Base-by-base conservation (phyloP, 2,329 filamentous ascomycete genomes). In the Seiridium cupressi region DNA sequence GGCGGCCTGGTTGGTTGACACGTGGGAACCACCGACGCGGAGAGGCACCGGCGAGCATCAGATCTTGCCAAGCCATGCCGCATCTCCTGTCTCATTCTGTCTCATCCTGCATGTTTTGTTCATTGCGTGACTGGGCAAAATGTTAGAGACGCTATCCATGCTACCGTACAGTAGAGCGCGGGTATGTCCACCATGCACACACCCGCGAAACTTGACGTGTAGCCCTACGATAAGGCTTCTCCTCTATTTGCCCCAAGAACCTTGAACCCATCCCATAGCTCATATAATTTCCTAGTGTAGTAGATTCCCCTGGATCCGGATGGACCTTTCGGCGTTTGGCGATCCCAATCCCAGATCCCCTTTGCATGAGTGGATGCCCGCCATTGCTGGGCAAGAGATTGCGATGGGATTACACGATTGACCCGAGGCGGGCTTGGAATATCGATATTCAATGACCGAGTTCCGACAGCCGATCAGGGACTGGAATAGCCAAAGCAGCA, bases 111-210 rank as follows among this genome's bases (percentile, higher is more conserved):
- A 42, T 42, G 38, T 42, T 10, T 31, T 53, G 32, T 40, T n/a
- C 32, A 53, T 53, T 53, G 51, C 18, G 51, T 55, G 36, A 55
- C 51, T 44, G 36, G 51, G 51, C 38, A 55, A 55, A 55, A 44
- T 55, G 51, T 38, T 4, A 38, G 36, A 53, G 18, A 26, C 18
- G 18, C 18, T 26, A 26, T 26, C 18, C 18, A 26, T 26, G 18
- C 18, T 26, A 26, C 18, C 18, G 18, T 26, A 26, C 18, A 26
- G 18, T 26, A 26, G 18, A 26, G 18, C 18, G 18, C 18, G 18
- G 18, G 18, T 26, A 26, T 26, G 18, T 26, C 18, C 18, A 26
- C 18, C 18, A 51, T 34, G 47, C 49, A 13, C 18, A 11, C 31
- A n/a, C 38, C 32, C 34, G 35, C 32, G 34, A 11, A 40, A 53